A percentile compares a stretch with the other conserved stretches of the same genome.
Conservation (phyloP, 2,329 filamentous ascomycete species). For the Neonectria ditissima region DNA sequence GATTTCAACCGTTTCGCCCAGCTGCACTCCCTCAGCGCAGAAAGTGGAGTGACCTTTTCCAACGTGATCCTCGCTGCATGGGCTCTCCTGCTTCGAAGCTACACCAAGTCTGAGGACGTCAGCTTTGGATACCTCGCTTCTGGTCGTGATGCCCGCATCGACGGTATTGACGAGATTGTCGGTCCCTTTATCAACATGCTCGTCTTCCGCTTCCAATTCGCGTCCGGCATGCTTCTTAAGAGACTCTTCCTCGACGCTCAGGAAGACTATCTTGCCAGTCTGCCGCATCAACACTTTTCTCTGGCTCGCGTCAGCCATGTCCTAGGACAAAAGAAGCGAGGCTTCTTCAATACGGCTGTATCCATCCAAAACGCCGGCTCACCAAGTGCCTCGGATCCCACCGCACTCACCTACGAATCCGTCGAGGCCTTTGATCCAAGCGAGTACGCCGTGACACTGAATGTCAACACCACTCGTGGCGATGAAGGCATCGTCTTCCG, state of each 20-base stretch:
- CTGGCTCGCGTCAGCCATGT: conserved; percentile 57
- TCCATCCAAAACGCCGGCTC: conserved; percentile 46
- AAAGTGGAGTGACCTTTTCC: conserved; percentile 58
- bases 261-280: conserved; percentile 32
- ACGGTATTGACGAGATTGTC: conserved; percentile 33
- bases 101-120: conserved; percentile 60
- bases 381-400: not conserved
- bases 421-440: conserved; percentile 43
- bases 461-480: conserved; percentile 41
- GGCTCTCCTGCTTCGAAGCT: conserved; percentile 62
- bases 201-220: conserved; percentile 59
- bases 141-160: conserved; percentile 35
- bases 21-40: not conserved
- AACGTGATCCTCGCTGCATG: conserved; percentile 64
- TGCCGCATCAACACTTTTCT: conserved; percentile 64
- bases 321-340: conserved; percentile 36
- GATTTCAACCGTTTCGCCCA: conserved; percentile 15
- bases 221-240: conserved; percentile 34
- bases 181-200: conserved; percentile 60
- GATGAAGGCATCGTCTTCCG: conserved; percentile 42
- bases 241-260: conserved; percentile 50
- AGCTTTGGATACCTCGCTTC: conserved; percentile 57
- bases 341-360: conserved; percentile 51
- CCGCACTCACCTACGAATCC: conserved; percentile 24
- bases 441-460: conserved; percentile 49